phyloP scores from a whole-genome alignment of 2,329 filamentous ascomycete genomes.

The Neophaeococcomyces mojaviensis region DNA sequence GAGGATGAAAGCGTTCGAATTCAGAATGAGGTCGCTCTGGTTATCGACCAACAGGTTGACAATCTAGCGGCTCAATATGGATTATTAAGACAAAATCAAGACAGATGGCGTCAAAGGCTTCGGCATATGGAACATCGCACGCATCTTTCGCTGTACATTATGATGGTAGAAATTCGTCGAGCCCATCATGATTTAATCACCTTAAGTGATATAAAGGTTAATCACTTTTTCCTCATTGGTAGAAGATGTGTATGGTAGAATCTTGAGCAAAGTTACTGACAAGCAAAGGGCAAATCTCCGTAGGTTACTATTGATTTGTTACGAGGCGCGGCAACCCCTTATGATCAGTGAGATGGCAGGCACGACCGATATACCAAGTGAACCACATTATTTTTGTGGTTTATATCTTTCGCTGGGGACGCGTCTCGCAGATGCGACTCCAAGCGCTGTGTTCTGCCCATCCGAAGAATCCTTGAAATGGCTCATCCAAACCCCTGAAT shows the following conservation, averaged over 20 bases:
- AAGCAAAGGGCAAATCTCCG: conserved; percentile 4
- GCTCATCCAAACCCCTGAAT: too few species aligned
- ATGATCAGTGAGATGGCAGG: conserved; percentile 23
- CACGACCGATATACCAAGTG: too few species aligned
- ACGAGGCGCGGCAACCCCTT: conserved; percentile 24
- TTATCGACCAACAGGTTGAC: conserved; percentile 16
- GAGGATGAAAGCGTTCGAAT: conserved; percentile 21
- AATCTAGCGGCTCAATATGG: conserved; percentile 1
- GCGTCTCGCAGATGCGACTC: too few species aligned
- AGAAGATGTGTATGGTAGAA: conserved; percentile 25
- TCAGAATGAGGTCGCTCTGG: conserved; percentile 19
- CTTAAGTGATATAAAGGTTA: conserved; percentile 14
- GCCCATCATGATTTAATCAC: conserved; percentile 10
- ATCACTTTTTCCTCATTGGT: conserved; percentile 21
- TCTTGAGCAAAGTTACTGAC: conserved; percentile 14
- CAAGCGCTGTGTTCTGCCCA: too few species aligned
- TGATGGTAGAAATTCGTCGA: conserved; percentile 17
- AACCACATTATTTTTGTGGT: too few species aligned
- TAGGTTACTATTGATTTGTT: conserved; percentile 24
- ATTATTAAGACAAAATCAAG: not conserved
- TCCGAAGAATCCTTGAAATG: too few species aligned
- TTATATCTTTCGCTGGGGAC: too few species aligned
- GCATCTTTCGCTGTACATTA: conserved; percentile 26
- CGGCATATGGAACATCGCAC: conserved; percentile 24
- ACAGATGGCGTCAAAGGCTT: conserved; percentile 10